Conservation (phyloP, 2,329 filamentous ascomycete species). For the Phialocephala subalpina region DNA sequence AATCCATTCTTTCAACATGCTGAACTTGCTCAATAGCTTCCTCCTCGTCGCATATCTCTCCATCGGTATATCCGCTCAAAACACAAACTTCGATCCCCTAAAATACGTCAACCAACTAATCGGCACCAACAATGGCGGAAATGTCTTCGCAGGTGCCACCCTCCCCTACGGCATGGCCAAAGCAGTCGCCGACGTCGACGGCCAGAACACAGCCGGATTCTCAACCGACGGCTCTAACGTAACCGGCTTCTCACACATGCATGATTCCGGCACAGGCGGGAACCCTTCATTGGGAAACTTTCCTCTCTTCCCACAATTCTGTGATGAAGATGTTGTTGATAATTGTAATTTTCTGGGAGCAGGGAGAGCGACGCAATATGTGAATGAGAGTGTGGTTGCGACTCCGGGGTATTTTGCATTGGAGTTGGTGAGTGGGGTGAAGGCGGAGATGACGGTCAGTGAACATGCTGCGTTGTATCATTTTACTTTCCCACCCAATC, state of each 20-base stretch:
- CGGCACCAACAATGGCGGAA: slow-evolving; percentile 59
- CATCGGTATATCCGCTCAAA: background rate
- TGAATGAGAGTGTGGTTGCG: slow-evolving; percentile 59
- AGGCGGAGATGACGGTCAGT: slow-evolving; percentile 71
- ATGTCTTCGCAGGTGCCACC: slow-evolving; percentile 62
- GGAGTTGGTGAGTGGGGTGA: slow-evolving; percentile 61
- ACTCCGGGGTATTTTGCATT: slow-evolving; percentile 72
- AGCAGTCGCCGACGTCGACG: slow-evolving; percentile 60
- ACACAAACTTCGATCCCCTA: slow-evolving; percentile 32
- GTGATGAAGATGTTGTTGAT: slow-evolving; percentile 57
- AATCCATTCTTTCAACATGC: background rate
- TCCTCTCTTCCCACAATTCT: slow-evolving; percentile 54
- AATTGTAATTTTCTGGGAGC: slow-evolving; percentile 59
- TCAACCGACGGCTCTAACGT: slow-evolving; percentile 56
- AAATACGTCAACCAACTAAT: slow-evolving; percentile 57
- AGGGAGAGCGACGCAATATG: slow-evolving; percentile 48
- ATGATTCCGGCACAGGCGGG: slow-evolving; percentile 55
- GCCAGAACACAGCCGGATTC: slow-evolving; percentile 55
- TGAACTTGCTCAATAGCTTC: background rate
- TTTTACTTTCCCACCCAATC: slow-evolving; percentile 62
- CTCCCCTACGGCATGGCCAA: slow-evolving; percentile 64
- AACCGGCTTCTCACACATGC: slow-evolving; percentile 58
- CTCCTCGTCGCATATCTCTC: background rate
- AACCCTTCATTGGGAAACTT: slow-evolving; percentile 56
- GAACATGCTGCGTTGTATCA: slow-evolving; percentile 70